Base-by-base conservation (phyloP, 2,329 filamentous ascomycete species). In the Seiridium cupressi region DNA sequence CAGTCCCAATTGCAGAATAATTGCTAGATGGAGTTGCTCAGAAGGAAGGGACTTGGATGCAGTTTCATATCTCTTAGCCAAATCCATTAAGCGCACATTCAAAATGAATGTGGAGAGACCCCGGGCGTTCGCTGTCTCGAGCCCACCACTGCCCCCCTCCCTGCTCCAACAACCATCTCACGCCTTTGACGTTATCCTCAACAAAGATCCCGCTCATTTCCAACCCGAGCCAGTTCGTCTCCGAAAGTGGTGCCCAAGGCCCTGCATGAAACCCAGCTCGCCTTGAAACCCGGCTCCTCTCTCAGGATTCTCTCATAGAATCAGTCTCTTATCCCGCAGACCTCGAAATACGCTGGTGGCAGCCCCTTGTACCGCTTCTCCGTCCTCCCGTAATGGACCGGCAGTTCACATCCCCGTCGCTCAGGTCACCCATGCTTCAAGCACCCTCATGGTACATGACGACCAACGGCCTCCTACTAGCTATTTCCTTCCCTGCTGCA, bases 241-340 rank as follows among this genome's bases (percentile, higher is more conserved):
- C 68, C 68, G 70, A 51, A 70, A 71, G 54, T 65, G 68, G 55
- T 71, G 69, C 1, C 67, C 66, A 2, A 69, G 62, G 0, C 69
- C 69, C 5, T 61, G 36, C 70, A 70, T 3, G 70, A 3, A 53
- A 81, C 76, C 10, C 83, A 44, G 53, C 71, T 74, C 2, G 80
- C 82, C 64, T 73, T 67, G 9, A 83, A 75, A 1, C 70, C 65
- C 9, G 60, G 72, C 38, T 79, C 74, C 56, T 79, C 77, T 38
- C 74, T 70, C 61, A 85, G 64, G 3, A 79, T 65, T 44, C 74
- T 68, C 63, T 83, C 81, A 63, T 84, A 85, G 0, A 85, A 26
- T 77, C 49, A 86, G 62, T 0, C 72, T 79, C 57, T 85, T 82
- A 60, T 86, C 84, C 4, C 83, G 69, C 3, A 81, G 62, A 83